Evolutionary conservation across 179 eudicot species (phyloP).

Genomic region (Silene coronaria): DNA sequence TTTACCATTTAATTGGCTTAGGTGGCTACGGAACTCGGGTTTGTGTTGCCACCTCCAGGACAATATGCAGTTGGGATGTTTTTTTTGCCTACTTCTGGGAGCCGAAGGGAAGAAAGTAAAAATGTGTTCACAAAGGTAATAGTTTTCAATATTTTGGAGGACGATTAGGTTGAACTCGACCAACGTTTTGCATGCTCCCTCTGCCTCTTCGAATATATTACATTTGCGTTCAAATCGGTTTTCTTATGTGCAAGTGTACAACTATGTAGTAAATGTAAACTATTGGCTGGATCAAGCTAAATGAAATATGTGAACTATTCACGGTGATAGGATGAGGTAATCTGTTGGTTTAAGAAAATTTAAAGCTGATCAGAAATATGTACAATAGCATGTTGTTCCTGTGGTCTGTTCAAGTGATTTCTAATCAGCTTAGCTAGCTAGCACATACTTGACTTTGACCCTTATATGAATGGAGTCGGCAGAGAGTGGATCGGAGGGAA

Average conservation of each 20-base stretch:
- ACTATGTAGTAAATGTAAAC: too few relatives aligned
- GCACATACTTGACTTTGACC: not conserved
- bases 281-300: too few relatives aligned
- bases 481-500: not conserved
- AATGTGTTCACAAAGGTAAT: conserved; percentile 79
- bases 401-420: not conserved
- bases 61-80: conserved; percentile 95
- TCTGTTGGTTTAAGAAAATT: too few relatives aligned
- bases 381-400: not conserved
- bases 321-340: too few relatives aligned
- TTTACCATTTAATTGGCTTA: conserved; percentile 20
- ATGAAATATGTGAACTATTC: too few relatives aligned
- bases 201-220: too few relatives aligned
- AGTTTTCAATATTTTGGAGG: not conserved
- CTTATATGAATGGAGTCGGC: not conserved
- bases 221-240: too few relatives aligned
- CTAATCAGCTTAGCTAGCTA: not conserved
- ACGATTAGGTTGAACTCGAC: not conserved
- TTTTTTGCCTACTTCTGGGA: conserved; percentile 75
- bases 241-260: too few relatives aligned
- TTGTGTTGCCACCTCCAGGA: conserved; percentile 75
- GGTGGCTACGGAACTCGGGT: conserved; percentile 77
- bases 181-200: not conserved
- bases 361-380: not conserved
- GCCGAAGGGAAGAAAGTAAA: conserved; percentile 83